Conservation (phyloP, 345 rosid genomes). For the Dimocarpus longan region DNA sequence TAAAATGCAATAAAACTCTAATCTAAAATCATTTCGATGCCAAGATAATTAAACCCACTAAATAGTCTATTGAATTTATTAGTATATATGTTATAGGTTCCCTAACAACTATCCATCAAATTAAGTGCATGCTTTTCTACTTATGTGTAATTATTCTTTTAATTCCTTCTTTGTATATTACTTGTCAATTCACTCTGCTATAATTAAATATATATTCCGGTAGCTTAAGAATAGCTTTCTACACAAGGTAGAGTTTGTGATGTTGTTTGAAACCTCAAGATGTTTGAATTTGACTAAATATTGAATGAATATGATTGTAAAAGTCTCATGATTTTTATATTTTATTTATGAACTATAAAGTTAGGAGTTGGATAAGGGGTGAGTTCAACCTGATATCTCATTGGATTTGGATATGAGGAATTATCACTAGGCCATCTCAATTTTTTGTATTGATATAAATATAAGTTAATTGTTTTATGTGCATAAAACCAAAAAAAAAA, state of each 20-base stretch:
- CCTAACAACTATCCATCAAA: too few species aligned
- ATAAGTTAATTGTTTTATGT: too few species aligned
- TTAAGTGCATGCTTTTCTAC: too few species aligned
- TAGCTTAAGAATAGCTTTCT: background rate
- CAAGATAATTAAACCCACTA: too few species aligned
- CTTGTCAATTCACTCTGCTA: background rate
- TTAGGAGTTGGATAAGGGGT: background rate
- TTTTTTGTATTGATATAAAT: too few species aligned
- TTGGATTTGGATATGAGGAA: background rate
- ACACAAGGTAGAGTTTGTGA: background rate
- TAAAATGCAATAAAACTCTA: too few species aligned
- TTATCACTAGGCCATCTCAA: background rate
- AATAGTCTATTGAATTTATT: background rate
- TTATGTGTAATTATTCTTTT: background rate
- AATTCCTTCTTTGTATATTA: too few species aligned
- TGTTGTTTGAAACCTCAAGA: background rate
- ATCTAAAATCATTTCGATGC: background rate
- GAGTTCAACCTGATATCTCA: too few species aligned
- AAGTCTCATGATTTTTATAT: too few species aligned
- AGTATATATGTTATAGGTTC: too few species aligned
- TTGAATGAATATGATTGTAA: background rate
- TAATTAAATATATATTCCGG: too few species aligned
- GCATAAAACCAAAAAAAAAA: background rate
- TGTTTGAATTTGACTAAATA: background rate
- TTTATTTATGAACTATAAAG: too few species aligned